These are phyloP conservation scores for Solanum aculeatissimum DNA, from an alignment of 305 asterid genomes.

Conservation along the genomic window DNA sequence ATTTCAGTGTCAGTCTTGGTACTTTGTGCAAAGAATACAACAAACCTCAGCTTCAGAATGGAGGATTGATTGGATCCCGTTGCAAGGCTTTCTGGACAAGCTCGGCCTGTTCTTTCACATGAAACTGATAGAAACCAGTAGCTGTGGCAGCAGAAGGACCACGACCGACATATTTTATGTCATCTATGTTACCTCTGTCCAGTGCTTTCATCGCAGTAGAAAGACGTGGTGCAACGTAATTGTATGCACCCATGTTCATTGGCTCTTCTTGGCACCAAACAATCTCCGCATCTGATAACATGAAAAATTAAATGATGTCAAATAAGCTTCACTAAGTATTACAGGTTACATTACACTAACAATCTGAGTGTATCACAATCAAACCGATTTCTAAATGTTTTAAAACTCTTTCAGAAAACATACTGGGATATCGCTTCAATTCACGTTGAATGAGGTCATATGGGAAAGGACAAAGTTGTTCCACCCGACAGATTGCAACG, in stretches of 20 bases:
- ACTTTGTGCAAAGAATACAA: neutral
- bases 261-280: conserved; percentile 99
- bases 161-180: conserved; percentile 73
- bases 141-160: conserved; percentile 94
- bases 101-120: conserved; percentile 59
- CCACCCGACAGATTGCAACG: conserved; percentile 86
- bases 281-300: conserved; percentile 77
- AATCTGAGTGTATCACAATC: neutral
- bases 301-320: neutral
- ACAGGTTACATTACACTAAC: neutral
- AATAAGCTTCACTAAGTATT: neutral
- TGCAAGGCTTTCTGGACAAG: conserved; percentile 68
- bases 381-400: neutral
- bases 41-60: conserved; percentile 3
- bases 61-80: conserved; percentile 37
- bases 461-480: conserved; percentile 95
- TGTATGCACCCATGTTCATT: conserved; percentile 95
- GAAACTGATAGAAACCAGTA: conserved; percentile 71
- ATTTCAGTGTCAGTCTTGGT: neutral
- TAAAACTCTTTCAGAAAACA: conserved; percentile 2
- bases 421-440: conserved; percentile 87
- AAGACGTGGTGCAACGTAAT: conserved; percentile 66
- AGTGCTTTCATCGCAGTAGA: conserved; percentile 73
- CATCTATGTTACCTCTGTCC: conserved; percentile 55
- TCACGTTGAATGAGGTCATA: conserved; percentile 88